phyloP scores from a whole-genome alignment of 768 basidiomycete genomes.

The Russula ochroleuca region DNA sequence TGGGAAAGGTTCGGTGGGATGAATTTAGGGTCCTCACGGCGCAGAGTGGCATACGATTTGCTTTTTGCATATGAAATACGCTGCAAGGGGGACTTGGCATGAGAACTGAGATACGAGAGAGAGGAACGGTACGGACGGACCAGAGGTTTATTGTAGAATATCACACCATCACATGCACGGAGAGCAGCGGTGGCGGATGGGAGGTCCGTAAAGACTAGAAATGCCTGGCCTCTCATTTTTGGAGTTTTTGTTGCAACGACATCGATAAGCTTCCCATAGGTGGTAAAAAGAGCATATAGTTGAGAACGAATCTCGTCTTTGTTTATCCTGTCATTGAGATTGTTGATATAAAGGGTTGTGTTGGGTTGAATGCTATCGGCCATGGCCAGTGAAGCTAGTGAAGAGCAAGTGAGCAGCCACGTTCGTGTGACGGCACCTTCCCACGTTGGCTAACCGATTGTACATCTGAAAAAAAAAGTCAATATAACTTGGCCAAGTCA shows the following conservation, averaged over 20 bases:
- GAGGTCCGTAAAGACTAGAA: slow-evolving; percentile 92
- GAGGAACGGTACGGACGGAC: slow-evolving; percentile 45
- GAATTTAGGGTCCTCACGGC: slow-evolving; percentile 75
- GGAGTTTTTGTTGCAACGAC: slow-evolving; percentile 82
- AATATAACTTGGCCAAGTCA: not conserved
- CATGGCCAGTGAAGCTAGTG: slow-evolving; percentile 31
- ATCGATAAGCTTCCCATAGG: slow-evolving; percentile 91
- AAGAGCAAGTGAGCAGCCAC: slow-evolving; percentile 4
- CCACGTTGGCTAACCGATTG: slow-evolving; percentile 8
- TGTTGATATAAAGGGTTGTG: slow-evolving; percentile 86
- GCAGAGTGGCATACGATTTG: slow-evolving; percentile 81
- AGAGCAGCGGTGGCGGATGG: slow-evolving; percentile 87
- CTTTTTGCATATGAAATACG: slow-evolving; percentile 87
- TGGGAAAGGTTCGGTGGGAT: slow-evolving; percentile 66
- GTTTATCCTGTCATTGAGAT: slow-evolving; percentile 89
- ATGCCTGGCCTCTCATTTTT: slow-evolving; percentile 91
- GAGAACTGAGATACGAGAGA: slow-evolving; percentile 21
- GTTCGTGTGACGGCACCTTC: slow-evolving; percentile 14
- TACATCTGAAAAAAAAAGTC: not conserved
- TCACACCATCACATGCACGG: slow-evolving; percentile 88
- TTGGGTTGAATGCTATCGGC: slow-evolving; percentile 62
- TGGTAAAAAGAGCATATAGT: slow-evolving; percentile 85
- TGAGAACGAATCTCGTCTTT: slow-evolving; percentile 83
- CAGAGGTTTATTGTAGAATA: slow-evolving; percentile 89
- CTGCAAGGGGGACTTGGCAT: slow-evolving; percentile 39